These are phyloP conservation scores for Albizia julibrissin DNA, from an alignment of 306 rosid genomes.

Conservation along the genomic window DNA sequence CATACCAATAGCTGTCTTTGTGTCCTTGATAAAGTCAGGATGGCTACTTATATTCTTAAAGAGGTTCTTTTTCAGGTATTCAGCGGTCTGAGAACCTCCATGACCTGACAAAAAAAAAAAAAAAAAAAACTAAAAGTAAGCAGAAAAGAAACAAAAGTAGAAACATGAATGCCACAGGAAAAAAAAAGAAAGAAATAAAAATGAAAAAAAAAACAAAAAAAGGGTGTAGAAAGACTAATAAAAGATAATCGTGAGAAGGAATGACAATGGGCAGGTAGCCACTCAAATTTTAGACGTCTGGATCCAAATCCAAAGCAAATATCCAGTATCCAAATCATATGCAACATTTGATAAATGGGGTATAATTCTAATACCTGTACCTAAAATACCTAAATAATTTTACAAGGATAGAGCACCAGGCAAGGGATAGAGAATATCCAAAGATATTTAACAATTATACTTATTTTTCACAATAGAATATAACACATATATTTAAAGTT, in stretches of 20 bases:
- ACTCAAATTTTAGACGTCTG: background rate
- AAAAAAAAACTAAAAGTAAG: too few species aligned
- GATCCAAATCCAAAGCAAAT: background rate
- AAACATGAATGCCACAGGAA: background rate
- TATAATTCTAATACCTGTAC: background rate
- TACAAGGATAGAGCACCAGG: too few species aligned
- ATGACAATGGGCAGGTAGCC: background rate
- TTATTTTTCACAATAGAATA: too few species aligned
- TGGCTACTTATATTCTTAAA: slow-evolving; percentile 77
- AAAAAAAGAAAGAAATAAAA: background rate
- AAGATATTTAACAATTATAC: too few species aligned
- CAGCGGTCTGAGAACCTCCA: slow-evolving; percentile 89
- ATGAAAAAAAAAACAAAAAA: background rate
- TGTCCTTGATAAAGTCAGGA: slow-evolving; percentile 74
- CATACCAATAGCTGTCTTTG: slow-evolving; percentile 83
- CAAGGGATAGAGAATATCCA: too few species aligned
- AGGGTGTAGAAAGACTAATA: background rate
- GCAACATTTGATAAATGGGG: background rate
- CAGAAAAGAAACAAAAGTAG: background rate
- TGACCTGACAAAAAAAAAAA: slow-evolving; percentile 53
- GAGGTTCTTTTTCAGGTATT: slow-evolving; percentile 76
- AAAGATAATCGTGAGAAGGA: background rate
- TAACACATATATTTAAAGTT: too few species aligned
- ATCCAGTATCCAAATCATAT: background rate
- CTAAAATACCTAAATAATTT: background rate